A percentile compares a stretch with the other conserved stretches of the same genome.
phyloP scores from a whole-genome alignment of 2,329 filamentous ascomycete species.

The Capronia americana region DNA sequence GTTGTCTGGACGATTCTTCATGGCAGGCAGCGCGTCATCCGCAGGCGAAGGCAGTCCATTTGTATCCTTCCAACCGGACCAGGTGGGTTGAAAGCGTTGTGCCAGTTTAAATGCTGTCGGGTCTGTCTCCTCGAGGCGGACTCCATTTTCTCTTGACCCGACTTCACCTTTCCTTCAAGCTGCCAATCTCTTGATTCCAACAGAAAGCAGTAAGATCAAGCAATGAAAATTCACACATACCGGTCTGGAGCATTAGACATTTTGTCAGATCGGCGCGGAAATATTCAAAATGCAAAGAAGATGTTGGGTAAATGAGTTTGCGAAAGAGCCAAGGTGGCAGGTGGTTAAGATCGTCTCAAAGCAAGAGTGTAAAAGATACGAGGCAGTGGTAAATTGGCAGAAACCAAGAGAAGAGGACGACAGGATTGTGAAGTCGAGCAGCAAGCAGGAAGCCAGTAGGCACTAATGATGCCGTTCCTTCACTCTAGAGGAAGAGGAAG shows the following conservation, averaged over 20 bases:
- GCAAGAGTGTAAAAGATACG: not conserved
- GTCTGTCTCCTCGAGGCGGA: not conserved
- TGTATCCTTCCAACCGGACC: not conserved
- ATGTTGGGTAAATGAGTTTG: constrained; percentile 5
- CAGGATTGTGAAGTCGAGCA: not conserved
- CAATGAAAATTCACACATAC: constrained; percentile 29
- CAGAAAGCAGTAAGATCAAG: constrained; percentile 2
- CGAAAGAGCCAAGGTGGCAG: not conserved
- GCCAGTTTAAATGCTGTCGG: constrained; percentile 1
- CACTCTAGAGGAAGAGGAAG: not conserved
- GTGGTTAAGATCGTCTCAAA: constrained; percentile 3
- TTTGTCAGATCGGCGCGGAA: constrained; percentile 16
- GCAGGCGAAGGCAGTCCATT: not conserved
- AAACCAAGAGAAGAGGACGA: not conserved
- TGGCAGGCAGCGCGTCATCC: constrained; percentile 5
- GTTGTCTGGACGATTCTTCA: not conserved
- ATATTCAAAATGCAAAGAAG: constrained; percentile 11
- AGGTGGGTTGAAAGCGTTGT: not conserved
- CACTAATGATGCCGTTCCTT: not conserved
- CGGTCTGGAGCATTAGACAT: constrained; percentile 38
- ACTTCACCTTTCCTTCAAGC: not conserved
- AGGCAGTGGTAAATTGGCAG: not conserved
- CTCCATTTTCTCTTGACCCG: not conserved
- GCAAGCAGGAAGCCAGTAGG: not conserved
- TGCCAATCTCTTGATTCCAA: not conserved